Percentiles rank a stretch among this genome's conserved stretches.
Conservation (phyloP, 805 yeast genomes). For the Phaffomyces thermotolerans region DNA sequence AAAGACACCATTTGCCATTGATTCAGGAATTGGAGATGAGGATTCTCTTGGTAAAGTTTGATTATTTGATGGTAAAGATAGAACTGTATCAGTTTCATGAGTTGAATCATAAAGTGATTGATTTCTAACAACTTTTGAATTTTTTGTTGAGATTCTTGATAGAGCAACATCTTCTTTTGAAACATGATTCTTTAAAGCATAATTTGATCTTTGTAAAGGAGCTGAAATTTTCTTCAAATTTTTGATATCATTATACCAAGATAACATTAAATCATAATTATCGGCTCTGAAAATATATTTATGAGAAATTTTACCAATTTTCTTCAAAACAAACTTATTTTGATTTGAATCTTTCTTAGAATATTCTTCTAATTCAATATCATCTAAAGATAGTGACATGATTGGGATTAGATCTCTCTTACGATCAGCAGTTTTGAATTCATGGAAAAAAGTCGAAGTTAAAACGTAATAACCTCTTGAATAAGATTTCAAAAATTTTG, state of each 20-base stretch:
- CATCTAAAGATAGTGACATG: constrained; percentile 72
- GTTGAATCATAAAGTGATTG: constrained; percentile 15
- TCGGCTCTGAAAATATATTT: constrained; percentile 95
- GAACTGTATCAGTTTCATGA: constrained; percentile 22
- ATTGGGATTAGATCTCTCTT: constrained; percentile 76
- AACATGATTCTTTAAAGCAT: constrained; percentile 18
- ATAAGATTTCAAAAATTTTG: constrained; percentile 88
- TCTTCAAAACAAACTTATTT: constrained; percentile 76
- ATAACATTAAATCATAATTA: constrained; percentile 67
- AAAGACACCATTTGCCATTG: constrained; percentile 18
- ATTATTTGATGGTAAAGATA: constrained; percentile 19
- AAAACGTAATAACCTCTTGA: constrained; percentile 86
- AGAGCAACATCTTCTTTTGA: constrained; percentile 10
- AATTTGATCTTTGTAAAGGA: constrained; percentile 20
- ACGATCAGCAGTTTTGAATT: constrained; percentile 77
- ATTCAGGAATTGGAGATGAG: constrained; percentile 15
- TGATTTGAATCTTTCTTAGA: constrained; percentile 59
- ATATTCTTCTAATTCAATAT: constrained; percentile 78
- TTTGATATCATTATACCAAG: constrained; percentile 79
- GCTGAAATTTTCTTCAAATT: constrained; percentile 54
- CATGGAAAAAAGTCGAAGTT: constrained; percentile 84
- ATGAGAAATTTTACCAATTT: constrained; percentile 73
- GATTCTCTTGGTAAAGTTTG: constrained; percentile 17
- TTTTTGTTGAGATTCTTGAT: constrained; percentile 25
- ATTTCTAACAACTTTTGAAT: constrained; percentile 20